phyloP scores from a whole-genome alignment of 805 yeast genomes.

The Barnettozyma populi region DNA sequence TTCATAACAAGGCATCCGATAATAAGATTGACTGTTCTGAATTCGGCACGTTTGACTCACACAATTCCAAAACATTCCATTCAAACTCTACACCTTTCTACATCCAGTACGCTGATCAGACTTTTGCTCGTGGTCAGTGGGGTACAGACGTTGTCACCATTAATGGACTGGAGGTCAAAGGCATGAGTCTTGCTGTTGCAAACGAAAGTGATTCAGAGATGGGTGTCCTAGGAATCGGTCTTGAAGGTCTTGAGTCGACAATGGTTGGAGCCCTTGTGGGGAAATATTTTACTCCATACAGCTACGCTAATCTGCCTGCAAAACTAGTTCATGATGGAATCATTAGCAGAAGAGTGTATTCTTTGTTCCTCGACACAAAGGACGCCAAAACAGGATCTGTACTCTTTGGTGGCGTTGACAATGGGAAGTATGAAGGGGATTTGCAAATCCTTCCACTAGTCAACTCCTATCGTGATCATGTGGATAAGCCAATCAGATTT shows the following conservation, averaged over 20 bases:
- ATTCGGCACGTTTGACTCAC: constrained; percentile 35
- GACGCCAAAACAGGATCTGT: constrained; percentile 44
- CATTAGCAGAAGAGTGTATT: constrained; percentile 51
- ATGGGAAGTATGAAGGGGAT: constrained; percentile 50
- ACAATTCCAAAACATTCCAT: constrained; percentile 29
- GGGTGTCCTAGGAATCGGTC: constrained; percentile 75
- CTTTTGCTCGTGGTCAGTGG: constrained; percentile 30
- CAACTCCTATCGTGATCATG: constrained; percentile 26
- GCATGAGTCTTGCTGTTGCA: constrained; percentile 70
- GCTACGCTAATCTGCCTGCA: constrained; percentile 63
- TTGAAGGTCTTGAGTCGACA: constrained; percentile 64
- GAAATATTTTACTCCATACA: constrained; percentile 22
- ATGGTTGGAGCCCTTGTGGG: constrained; percentile 27
- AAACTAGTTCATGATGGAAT: constrained; percentile 53
- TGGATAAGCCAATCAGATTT: constrained; percentile 36
- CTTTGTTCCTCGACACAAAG: constrained; percentile 49
- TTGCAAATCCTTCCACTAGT: constrained; percentile 43
- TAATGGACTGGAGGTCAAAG: constrained; percentile 44
- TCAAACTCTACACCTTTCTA: constrained; percentile 32
- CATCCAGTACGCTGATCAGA: constrained; percentile 46
- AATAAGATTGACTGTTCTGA: constrained; percentile 20
- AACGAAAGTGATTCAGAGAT: constrained; percentile 51
- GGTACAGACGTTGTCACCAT: constrained; percentile 51
- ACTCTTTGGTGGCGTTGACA: constrained; percentile 70
- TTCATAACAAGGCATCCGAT: constrained; percentile 3